Percentiles rank a stretch among this genome's conserved stretches.
These are phyloP conservation scores for Eimeria praecox DNA, from an alignment of 169 alveolate genomes.

Conservation along the genomic window DNA sequence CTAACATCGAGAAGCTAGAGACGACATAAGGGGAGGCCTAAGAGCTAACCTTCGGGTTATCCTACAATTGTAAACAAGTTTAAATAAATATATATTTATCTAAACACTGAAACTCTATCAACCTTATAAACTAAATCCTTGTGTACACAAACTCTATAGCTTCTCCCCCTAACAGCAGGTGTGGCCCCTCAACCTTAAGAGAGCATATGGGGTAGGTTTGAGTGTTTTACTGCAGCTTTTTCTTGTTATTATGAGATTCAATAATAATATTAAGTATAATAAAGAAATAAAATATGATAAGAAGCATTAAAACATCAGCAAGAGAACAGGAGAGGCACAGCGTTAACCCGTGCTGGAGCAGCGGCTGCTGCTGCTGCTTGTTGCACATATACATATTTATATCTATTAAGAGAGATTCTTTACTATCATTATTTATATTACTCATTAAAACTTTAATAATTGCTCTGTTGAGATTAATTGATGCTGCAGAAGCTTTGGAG, in stretches of 20 bases:
- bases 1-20: no score
- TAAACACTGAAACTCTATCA: no score
- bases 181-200: no score
- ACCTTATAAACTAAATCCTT: neutral
- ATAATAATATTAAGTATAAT: neutral
- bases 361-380: slow-evolving; percentile 4
- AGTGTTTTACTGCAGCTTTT: no score
- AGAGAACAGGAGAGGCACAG: neutral
- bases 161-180: no score
- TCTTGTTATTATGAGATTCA: no score
- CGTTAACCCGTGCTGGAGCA: neutral
- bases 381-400: neutral
- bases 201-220: no score
- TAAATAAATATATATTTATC: neutral
- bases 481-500: neutral
- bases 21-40: no score
- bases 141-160: no score
- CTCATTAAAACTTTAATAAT: neutral
- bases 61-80: no score
- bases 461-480: neutral
- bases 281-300: neutral
- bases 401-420: neutral
- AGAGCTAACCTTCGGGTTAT: no score
- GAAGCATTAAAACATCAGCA: neutral
- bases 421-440: no score